These are phyloP conservation scores for Phytophthora melonis DNA, from an alignment of 352 stramenopile genomes.

Conservation along the genomic window DNA sequence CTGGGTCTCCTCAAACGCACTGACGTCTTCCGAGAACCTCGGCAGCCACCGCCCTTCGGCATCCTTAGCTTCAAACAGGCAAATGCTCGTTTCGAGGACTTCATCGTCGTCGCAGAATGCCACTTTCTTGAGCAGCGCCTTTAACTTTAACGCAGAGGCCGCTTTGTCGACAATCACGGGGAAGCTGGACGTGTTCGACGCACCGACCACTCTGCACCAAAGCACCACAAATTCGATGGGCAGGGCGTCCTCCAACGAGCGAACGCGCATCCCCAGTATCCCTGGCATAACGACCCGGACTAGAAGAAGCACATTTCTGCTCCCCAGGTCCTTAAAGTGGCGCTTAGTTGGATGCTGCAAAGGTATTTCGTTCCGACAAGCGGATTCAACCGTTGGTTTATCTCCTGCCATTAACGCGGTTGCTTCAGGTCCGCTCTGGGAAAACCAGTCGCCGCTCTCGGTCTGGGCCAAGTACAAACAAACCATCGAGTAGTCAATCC, in stretches of 20 bases:
- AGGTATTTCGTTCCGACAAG: neutral
- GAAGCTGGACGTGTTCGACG: neutral
- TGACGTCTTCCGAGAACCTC: neutral
- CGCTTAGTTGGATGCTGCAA: neutral
- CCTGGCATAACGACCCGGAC: neutral
- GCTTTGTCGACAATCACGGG: neutral
- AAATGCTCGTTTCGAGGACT: neutral
- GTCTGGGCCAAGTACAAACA: neutral
- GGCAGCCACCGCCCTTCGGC: neutral
- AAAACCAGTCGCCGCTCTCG: neutral
- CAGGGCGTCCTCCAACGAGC: neutral
- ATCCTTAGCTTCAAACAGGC: neutral
- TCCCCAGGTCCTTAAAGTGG: neutral
- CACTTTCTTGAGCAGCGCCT: neutral
- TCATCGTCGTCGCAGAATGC: neutral
- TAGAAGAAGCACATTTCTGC: neutral
- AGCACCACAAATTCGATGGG: neutral
- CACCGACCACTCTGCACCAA: neutral
- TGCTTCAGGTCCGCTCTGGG: neutral
- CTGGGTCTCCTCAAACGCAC: neutral
- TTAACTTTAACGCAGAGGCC: neutral
- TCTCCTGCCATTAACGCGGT: neutral
- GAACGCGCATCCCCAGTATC: neutral
- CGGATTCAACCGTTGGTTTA: neutral
- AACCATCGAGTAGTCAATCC: neutral